These are phyloP conservation scores for Citrus glauca DNA, from an alignment of 345 rosid genomes.

Conservation along the genomic window DNA sequence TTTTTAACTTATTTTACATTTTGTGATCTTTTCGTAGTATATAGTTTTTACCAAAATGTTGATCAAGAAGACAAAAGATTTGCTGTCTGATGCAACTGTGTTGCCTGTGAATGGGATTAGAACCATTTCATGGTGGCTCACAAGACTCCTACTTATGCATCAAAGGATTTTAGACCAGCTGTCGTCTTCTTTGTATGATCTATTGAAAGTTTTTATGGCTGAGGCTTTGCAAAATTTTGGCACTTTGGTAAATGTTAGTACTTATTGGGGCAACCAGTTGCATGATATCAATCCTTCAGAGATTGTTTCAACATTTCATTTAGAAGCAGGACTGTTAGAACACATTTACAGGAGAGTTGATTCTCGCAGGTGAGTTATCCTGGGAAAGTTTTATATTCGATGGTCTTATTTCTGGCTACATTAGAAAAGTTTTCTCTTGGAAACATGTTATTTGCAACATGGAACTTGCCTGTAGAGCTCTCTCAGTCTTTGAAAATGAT, in stretches of 20 bases:
- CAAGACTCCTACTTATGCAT: constrained; percentile 60
- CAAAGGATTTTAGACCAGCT: constrained; percentile 72
- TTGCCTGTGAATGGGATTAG: constrained; percentile 37
- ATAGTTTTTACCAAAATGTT: no score
- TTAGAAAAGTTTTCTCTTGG: no score
- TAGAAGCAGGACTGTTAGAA: constrained; percentile 14
- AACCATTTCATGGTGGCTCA: constrained; percentile 94
- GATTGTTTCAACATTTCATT: constrained; percentile 59
- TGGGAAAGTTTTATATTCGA: not conserved
- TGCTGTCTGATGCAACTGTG: constrained; percentile 46
- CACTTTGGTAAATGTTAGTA: constrained; percentile 44
- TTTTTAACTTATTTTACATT: no score
- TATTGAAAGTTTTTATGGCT: constrained; percentile 60
- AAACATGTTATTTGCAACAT: no score
- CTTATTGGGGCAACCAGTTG: constrained; percentile 56
- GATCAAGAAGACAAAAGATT: constrained; percentile 41
- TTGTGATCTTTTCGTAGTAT: no score
- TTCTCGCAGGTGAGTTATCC: constrained; percentile 56
- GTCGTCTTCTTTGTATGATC: constrained; percentile 77
- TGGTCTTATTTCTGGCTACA: no score
- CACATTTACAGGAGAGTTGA: constrained; percentile 70
- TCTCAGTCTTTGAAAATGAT: no score
- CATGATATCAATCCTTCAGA: constrained; percentile 42
- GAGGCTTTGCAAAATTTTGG: constrained; percentile 66
- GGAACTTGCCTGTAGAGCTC: no score